Evolutionary conservation across 257 asterid species (phyloP).

Genomic region (Solanum ossicruentum): DNA sequence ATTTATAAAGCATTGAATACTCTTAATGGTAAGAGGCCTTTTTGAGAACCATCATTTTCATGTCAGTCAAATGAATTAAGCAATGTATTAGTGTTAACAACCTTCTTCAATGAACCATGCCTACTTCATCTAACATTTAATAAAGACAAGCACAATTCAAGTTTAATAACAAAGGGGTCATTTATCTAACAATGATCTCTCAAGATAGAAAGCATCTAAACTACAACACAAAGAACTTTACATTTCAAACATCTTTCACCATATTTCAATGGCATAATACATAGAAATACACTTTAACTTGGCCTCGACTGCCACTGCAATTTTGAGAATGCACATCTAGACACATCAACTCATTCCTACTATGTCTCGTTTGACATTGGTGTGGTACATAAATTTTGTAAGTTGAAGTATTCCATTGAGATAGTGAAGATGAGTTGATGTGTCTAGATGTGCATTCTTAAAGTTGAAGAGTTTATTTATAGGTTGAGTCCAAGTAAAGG

Average conservation of each 20-base stretch:
- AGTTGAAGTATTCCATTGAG: neutral
- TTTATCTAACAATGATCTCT: neutral
- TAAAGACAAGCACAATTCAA: neutral
- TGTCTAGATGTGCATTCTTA: neutral
- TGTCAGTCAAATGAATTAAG: neutral
- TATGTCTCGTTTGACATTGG: neutral
- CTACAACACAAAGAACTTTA: neutral
- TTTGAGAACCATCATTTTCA: neutral
- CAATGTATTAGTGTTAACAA: neutral
- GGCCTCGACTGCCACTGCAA: neutral
- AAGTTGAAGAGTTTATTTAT: neutral
- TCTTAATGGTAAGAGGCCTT: neutral
- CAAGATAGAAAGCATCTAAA: neutral
- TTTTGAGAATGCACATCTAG: neutral
- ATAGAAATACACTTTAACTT: neutral
- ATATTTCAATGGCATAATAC: neutral
- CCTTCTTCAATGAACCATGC: neutral
- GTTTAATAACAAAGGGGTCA: neutral
- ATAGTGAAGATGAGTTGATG: neutral
- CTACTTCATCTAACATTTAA: neutral
- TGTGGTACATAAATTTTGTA: neutral
- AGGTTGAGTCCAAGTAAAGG: neutral
- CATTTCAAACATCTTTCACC: neutral
- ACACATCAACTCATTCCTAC: neutral
- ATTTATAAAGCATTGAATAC: neutral